Percentiles rank a stretch among this genome's conserved stretches.
These are phyloP conservation scores for Zymoseptoria passerinii DNA, from an alignment of 2,329 filamentous ascomycete species.

Conservation along the genomic window DNA sequence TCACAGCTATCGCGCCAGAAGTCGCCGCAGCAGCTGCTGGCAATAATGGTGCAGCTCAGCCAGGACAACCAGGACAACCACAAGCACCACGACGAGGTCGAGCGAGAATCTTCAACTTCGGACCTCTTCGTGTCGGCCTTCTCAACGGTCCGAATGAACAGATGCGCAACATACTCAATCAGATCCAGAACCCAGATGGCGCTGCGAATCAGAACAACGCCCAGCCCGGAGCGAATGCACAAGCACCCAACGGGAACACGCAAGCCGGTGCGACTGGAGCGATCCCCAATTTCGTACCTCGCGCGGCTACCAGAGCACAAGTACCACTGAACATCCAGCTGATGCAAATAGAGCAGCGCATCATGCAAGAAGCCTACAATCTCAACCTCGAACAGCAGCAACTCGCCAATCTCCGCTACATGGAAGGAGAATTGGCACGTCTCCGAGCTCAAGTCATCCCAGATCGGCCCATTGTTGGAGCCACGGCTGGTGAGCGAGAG, in stretches of 20 bases:
- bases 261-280: slow-evolving; percentile 10
- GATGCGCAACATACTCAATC: slow-evolving; percentile 36
- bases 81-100: slow-evolving; percentile 31
- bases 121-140: slow-evolving; percentile 67
- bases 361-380: slow-evolving; percentile 57
- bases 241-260: slow-evolving; percentile 9
- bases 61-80: slow-evolving; percentile 26
- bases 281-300: slow-evolving; percentile 1
- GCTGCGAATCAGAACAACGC: slow-evolving; percentile 22
- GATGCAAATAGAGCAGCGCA: slow-evolving; percentile 57
- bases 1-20: slow-evolving; percentile 16
- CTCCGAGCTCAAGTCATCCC: slow-evolving; percentile 43
- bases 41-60: slow-evolving; percentile 8
- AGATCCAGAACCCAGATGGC: slow-evolving; percentile 21
- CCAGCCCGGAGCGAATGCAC: slow-evolving; percentile 30
- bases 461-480: slow-evolving; percentile 14
- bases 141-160: slow-evolving; percentile 45
- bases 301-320: slow-evolving; percentile 8
- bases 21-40: slow-evolving; percentile 8
- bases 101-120: slow-evolving; percentile 55
- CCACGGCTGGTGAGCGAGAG: slow-evolving; percentile 9
- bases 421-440: slow-evolving; percentile 60
- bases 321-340: slow-evolving; percentile 52
- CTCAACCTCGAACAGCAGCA: slow-evolving; percentile 60
- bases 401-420: slow-evolving; percentile 55